Conservation (phyloP, 1,284 basidiomycete species). For the Amylostereum areolatum region DNA sequence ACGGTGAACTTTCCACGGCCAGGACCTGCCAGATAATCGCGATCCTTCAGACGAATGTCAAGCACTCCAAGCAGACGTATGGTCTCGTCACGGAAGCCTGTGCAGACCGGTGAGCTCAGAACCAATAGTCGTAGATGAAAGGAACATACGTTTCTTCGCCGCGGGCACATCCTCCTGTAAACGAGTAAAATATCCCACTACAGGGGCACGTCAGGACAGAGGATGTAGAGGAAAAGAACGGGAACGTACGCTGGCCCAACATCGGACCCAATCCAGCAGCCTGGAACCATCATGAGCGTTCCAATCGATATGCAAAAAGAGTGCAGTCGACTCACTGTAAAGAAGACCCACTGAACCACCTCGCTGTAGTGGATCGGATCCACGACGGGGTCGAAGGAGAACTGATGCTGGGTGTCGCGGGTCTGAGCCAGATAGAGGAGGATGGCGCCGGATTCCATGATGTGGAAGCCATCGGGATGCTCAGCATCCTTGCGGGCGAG, state of each 20-base stretch:
- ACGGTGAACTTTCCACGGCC: neutral
- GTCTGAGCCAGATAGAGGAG: neutral
- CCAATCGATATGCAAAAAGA: neutral
- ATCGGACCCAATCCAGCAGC: neutral
- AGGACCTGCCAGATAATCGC: neutral
- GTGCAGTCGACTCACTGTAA: neutral
- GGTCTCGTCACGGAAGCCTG: neutral
- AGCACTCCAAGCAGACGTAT: neutral
- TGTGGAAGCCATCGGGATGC: neutral
- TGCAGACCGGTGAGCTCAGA: too few relatives aligned
- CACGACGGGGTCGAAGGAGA: neutral
- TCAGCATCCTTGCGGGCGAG: conserved; percentile 31
- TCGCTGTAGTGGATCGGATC: neutral
- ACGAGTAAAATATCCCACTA: too few relatives aligned
- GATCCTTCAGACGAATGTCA: conserved; percentile 1
- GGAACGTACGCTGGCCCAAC: neutral
- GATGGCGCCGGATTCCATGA: neutral
- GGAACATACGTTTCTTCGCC: too few relatives aligned
- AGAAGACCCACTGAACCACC: neutral
- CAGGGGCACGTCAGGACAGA: neutral
- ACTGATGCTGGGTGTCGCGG: neutral
- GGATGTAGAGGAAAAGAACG: neutral
- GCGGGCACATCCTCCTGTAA: too few relatives aligned
- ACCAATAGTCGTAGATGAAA: too few relatives aligned
- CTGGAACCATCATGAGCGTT: neutral